Conservation (phyloP, 2,329 filamentous ascomycete species). For the Aspergillus niger region DNA sequence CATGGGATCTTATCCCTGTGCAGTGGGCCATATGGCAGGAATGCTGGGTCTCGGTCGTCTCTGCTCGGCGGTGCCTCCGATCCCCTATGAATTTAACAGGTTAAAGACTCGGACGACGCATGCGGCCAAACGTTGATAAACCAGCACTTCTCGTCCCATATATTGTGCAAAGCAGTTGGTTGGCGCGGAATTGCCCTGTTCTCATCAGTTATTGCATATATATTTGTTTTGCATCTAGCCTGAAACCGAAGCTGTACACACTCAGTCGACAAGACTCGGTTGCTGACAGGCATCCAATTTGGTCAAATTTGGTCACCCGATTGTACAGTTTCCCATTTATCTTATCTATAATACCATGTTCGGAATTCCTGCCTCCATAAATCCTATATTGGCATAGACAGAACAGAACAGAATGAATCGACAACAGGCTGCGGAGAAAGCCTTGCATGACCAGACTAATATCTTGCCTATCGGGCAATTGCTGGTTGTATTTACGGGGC, state of each 20-base stretch:
- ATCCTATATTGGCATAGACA: neutral
- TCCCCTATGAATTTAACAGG: neutral
- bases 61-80: constrained; percentile 17
- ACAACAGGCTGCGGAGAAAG: constrained; percentile 46
- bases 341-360: neutral
- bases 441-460: constrained; percentile 59
- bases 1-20: neutral
- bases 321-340: neutral
- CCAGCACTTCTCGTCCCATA: neutral
- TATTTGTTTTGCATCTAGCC: neutral
- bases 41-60: neutral
- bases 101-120: constrained; percentile 6
- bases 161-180: neutral
- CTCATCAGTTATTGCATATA: neutral
- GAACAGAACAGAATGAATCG: constrained; percentile 30
- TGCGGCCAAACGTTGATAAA: neutral
- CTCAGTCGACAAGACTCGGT: too few relatives aligned
- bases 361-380: neutral
- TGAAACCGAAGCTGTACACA: neutral
- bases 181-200: neutral
- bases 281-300: neutral
- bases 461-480: constrained; percentile 54
- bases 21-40: neutral
- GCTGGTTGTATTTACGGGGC: constrained; percentile 52
- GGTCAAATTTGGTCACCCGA: neutral